Percentiles rank a stretch among this genome's conserved stretches.
These are phyloP conservation scores for Puccinia horiana DNA, from an alignment of 1,284 basidiomycete genomes.

Conservation along the genomic window DNA sequence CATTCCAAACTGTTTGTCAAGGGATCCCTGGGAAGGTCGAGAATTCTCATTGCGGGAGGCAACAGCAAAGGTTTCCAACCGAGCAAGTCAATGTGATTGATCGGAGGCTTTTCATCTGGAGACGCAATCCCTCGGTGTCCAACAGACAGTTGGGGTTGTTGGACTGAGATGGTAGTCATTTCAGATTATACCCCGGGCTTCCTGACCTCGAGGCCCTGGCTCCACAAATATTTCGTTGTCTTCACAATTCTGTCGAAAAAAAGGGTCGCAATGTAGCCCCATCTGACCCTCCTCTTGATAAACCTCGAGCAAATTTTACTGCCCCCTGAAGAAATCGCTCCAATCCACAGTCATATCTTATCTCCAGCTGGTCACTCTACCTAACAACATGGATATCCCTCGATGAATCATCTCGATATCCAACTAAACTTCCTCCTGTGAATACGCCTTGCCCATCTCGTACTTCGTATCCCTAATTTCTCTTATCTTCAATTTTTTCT, in stretches of 20 bases:
- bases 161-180: neutral
- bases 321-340: neutral
- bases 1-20: neutral
- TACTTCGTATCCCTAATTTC: neutral
- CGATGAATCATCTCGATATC: slow-evolving; percentile 3
- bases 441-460: neutral
- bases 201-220: neutral
- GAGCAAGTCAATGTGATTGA: neutral
- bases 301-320: neutral
- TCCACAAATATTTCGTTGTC: neutral
- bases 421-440: neutral
- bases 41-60: neutral
- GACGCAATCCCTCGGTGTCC: neutral
- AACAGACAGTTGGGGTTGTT: neutral
- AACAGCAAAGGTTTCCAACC: too few relatives aligned
- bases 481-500: neutral
- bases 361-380: neutral
- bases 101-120: neutral
- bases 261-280: neutral
- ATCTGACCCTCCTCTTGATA: too few relatives aligned
- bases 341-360: neutral
- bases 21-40: neutral
- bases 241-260: neutral
- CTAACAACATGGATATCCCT: slow-evolving; percentile 12
- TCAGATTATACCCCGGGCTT: neutral